phyloP scores from a whole-genome alignment of 768 basidiomycete species.

The Mycena filopes region DNA sequence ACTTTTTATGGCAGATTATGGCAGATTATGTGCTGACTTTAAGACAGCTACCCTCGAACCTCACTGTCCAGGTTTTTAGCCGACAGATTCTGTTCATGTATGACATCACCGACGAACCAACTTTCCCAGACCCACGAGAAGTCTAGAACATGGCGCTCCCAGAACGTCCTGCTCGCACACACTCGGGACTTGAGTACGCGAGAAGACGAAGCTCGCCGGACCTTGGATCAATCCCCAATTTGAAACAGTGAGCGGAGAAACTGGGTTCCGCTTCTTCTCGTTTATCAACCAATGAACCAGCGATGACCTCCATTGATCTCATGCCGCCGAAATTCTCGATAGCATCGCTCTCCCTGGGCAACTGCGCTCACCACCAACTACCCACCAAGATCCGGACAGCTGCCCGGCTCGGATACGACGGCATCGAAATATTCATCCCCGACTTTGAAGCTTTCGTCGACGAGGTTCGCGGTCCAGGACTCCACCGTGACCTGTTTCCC shows the following conservation, averaged over 20 bases:
- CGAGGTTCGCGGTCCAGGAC: constrained; percentile 30
- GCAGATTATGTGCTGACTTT: too few relatives aligned
- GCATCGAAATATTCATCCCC: constrained; percentile 42
- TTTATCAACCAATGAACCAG: constrained; percentile 2
- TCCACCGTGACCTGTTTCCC: constrained; percentile 37
- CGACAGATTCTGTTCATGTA: too few relatives aligned
- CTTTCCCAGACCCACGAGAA: too few relatives aligned
- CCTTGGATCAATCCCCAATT: too few relatives aligned
- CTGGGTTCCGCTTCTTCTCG: background rate
- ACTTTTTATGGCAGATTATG: too few relatives aligned
- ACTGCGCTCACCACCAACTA: constrained; percentile 42
- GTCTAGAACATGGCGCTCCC: too few relatives aligned
- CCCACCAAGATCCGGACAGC: constrained; percentile 43
- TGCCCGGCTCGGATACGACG: constrained; percentile 47
- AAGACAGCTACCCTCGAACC: too few relatives aligned
- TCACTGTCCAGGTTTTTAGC: too few relatives aligned
- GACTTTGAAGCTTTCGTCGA: constrained; percentile 41
- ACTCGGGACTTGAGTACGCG: too few relatives aligned
- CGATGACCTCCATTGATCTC: background rate
- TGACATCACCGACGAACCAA: too few relatives aligned
- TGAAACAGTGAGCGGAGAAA: constrained; percentile 11
- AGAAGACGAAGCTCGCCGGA: too few relatives aligned
- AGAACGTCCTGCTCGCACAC: too few relatives aligned
- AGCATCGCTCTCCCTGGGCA: constrained; percentile 42
- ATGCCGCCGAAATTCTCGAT: constrained; percentile 37